Base-by-base conservation (phyloP, 1,284 basidiomycete genomes). In the Schizophyllum amplum region DNA sequence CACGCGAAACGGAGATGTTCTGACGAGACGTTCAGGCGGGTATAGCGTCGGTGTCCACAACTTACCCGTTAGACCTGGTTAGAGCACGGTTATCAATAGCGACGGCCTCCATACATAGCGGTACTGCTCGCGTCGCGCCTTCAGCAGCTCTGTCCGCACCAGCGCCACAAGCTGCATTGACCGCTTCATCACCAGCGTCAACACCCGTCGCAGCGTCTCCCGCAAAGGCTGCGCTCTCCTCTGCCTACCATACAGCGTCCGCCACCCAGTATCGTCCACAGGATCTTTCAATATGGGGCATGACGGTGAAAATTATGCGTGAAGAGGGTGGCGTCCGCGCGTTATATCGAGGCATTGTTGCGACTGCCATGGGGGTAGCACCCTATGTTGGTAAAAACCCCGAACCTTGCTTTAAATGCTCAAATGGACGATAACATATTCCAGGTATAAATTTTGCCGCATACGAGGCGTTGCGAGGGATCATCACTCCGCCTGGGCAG, bases 21-120 rank as follows among this genome's bases (percentile, higher is more conserved):
- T 42, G 7, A 42, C 17, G n/a, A 42, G 33, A 13, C 17, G 33
- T 9, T 9, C 13, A 42, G 33, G 33, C 33, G 33, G 33, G 33
- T 13, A 42, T 42, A 42, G 33, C 33, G 33, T 42, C 33, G 33
- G 33, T 42, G 17, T 42, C 33, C 13, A 42, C 33, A 26, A 98
- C 94, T 67, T 98, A 97, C 72, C 94, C 94, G 3, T 74, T 98
- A 61, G 94, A 98, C 70, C 83, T 98, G 55, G 90, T 98, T 22
- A 83, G 94, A 54, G 91, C 92, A n/a, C 82, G 94, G 52, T 77
- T 98, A 62, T 94, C 92, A 24, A 96, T 98, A 65, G 93, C 92
- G 13, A 94, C 92, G 2, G 90, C 89, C 27, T 86, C 87, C 53
- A 79, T 88, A 68, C 74, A 58, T 56, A 33, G 65, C 20, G 53